These are phyloP conservation scores for Isabelozyma pseudorhagii DNA, from an alignment of 805 yeast species.

Conservation along the genomic window DNA sequence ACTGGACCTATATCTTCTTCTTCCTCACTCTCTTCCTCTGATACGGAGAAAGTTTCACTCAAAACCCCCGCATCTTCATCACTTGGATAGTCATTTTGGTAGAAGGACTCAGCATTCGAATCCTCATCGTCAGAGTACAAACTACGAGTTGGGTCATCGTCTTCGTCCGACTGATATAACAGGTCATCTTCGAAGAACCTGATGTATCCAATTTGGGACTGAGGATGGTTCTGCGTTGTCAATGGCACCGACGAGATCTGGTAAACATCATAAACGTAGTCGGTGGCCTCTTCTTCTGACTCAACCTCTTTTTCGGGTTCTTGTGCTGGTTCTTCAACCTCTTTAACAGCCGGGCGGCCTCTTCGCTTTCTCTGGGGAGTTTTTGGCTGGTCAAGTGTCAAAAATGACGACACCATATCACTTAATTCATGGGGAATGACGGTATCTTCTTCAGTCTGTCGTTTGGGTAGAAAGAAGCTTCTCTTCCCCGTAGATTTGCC, in stretches of 20 bases:
- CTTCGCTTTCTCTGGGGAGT: conserved; percentile 10
- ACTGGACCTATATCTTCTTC: conserved; percentile 22
- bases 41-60: conserved; percentile 8
- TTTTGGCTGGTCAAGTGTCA: conserved; percentile 28
- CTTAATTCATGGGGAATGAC: conserved; percentile 57
- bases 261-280: conserved; percentile 90
- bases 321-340: neutral
- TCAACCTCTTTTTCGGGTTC: neutral
- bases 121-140: conserved; percentile 69
- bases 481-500: conserved; percentile 9
- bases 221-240: conserved; percentile 47
- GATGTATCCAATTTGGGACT: conserved; percentile 51
- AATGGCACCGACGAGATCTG: conserved; percentile 29
- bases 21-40: conserved; percentile 14
- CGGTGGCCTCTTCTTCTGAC: conserved; percentile 30
- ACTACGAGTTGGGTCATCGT: conserved; percentile 19
- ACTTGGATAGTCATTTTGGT: conserved; percentile 91
- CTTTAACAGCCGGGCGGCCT: neutral
- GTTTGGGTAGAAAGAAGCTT: conserved; percentile 34
- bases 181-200: conserved; percentile 51
- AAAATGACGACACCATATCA: conserved; percentile 69
- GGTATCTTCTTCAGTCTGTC: conserved; percentile 29
- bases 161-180: conserved; percentile 34
- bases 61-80: conserved; percentile 67
- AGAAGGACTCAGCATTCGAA: conserved; percentile 88